These are phyloP conservation scores for Rasamsonia emersonii DNA, from an alignment of 2,329 filamentous ascomycete genomes.

Conservation along the genomic window DNA sequence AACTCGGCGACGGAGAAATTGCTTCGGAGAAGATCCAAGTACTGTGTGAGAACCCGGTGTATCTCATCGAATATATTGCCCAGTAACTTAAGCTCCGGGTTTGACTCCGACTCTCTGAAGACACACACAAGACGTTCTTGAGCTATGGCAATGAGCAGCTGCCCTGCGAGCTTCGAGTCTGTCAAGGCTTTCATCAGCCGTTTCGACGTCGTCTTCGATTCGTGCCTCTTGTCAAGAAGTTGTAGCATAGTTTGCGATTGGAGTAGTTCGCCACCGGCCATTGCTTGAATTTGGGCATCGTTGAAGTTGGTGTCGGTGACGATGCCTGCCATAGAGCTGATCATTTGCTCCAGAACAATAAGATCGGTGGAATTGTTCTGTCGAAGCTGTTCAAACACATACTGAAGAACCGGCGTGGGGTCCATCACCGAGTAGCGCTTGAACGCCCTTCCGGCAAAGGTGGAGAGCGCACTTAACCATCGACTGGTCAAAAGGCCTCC, in stretches of 20 bases:
- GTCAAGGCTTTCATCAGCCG: slow-evolving; percentile 72
- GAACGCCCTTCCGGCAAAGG: slow-evolving; percentile 87
- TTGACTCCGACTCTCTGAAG: slow-evolving; percentile 56
- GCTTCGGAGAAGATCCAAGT: slow-evolving; percentile 76
- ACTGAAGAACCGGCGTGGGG: slow-evolving; percentile 75
- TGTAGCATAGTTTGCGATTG: slow-evolving; percentile 72
- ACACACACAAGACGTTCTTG: slow-evolving; percentile 85
- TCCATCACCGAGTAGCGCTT: slow-evolving; percentile 78
- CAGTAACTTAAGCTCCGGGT: slow-evolving; percentile 79
- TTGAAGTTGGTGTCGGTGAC: slow-evolving; percentile 80
- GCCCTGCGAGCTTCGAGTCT: slow-evolving; percentile 67
- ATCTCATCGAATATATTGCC: slow-evolving; percentile 86
- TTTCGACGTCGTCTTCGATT: slow-evolving; percentile 64
- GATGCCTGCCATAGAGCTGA: slow-evolving; percentile 89
- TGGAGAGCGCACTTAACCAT: slow-evolving; percentile 83
- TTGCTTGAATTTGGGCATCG: slow-evolving; percentile 74
- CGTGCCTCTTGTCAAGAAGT: slow-evolving; percentile 72
- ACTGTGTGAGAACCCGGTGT: slow-evolving; percentile 75
- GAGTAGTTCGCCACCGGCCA: slow-evolving; percentile 76
- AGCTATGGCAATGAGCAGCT: slow-evolving; percentile 79
- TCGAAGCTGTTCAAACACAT: slow-evolving; percentile 76
- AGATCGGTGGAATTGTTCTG: slow-evolving; percentile 81
- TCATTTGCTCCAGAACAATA: slow-evolving; percentile 82
- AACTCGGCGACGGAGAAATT: slow-evolving; percentile 71
- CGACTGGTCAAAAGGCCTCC: slow-evolving; percentile 71